Conservation (phyloP, 108 stramenopile genomes). For the Epithemia pelagica region DNA sequence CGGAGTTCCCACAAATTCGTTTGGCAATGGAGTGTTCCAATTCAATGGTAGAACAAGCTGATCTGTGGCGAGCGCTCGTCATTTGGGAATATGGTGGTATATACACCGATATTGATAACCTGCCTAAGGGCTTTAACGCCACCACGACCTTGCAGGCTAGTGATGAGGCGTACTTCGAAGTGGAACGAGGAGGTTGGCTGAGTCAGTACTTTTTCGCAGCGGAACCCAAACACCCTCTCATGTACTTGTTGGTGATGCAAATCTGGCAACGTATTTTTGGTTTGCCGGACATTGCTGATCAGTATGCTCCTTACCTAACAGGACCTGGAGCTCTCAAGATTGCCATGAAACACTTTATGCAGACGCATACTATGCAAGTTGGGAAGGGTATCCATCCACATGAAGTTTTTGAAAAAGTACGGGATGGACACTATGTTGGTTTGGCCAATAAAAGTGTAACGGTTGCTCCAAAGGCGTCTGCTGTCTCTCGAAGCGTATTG, state of each 20-base stretch:
- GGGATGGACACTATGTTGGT: not conserved
- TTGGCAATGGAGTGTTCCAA: conserved; percentile 18
- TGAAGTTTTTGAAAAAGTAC: not conserved
- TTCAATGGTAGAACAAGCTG: conserved; percentile 22
- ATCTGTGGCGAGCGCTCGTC: conserved; percentile 13
- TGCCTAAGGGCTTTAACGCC: conserved; percentile 2
- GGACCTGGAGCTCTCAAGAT: conserved; percentile 26
- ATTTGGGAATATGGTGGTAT: conserved; percentile 50
- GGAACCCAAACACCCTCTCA: conserved; percentile 9
- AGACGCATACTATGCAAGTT: not conserved
- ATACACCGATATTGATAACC: conserved; percentile 35
- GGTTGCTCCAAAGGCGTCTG: not conserved
- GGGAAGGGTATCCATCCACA: not conserved
- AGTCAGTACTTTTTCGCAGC: conserved; percentile 11
- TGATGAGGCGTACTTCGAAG: conserved; percentile 9
- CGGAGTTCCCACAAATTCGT: conserved; percentile 35
- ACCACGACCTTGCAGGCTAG: not conserved
- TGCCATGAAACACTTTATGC: conserved; percentile 15
- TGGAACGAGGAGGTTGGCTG: not conserved
- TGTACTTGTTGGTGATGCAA: conserved; percentile 7
- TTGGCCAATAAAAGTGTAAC: conserved; percentile 1
- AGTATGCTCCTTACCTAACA: conserved; percentile 22
- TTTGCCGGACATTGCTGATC: conserved; percentile 12
- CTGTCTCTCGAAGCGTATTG: not conserved
- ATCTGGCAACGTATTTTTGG: not conserved